Percentiles rank a stretch among this genome's conserved stretches.
phyloP scores from a whole-genome alignment of 495 filamentous ascomycete species.

The Oidiodendron maius region DNA sequence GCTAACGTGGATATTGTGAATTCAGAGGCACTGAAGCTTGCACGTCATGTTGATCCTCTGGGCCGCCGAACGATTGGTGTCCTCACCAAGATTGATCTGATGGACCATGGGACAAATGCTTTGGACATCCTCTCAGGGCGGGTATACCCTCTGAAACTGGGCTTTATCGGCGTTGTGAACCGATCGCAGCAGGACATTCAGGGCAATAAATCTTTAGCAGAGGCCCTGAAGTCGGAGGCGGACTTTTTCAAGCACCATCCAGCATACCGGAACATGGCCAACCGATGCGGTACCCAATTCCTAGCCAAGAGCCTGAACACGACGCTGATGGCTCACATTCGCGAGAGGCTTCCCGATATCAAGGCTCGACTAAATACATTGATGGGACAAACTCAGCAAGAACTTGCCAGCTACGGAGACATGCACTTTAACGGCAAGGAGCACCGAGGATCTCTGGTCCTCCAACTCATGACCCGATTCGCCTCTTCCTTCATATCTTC shows the following conservation, averaged over 20 bases:
- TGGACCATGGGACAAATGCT: conserved; percentile 99
- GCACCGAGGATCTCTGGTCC: conserved; percentile 87
- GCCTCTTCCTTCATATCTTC: conserved; percentile 97
- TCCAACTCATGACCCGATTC: conserved; percentile 98
- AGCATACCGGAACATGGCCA: conserved; percentile 93
- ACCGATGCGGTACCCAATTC: conserved; percentile 90
- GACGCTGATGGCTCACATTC: conserved; percentile 94
- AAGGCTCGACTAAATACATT: conserved; percentile 95
- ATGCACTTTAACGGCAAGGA: conserved; percentile 98
- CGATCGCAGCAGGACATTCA: conserved; percentile 98
- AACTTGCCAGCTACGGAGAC: conserved; percentile 95
- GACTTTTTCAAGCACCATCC: conserved; percentile 98
- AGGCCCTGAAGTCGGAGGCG: conserved; percentile 81
- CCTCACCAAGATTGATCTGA: conserved; percentile 93
- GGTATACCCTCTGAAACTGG: conserved; percentile 94
- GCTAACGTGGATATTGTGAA: conserved; percentile 99
- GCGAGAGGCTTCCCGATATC: conserved; percentile 93
- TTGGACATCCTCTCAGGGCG: conserved; percentile 93
- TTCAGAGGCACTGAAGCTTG: conserved; percentile 95
- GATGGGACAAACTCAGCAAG: conserved; percentile 99
- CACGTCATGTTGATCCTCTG: conserved; percentile 92
- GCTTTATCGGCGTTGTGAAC: conserved; percentile 98
- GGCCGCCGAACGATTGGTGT: conserved; percentile 95
- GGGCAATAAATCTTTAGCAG: conserved; percentile 81
- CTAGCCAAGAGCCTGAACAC: conserved; percentile 92